Evolutionary conservation across 768 basidiomycete genomes (phyloP).

Genomic region (Myochromella boudieri): DNA sequence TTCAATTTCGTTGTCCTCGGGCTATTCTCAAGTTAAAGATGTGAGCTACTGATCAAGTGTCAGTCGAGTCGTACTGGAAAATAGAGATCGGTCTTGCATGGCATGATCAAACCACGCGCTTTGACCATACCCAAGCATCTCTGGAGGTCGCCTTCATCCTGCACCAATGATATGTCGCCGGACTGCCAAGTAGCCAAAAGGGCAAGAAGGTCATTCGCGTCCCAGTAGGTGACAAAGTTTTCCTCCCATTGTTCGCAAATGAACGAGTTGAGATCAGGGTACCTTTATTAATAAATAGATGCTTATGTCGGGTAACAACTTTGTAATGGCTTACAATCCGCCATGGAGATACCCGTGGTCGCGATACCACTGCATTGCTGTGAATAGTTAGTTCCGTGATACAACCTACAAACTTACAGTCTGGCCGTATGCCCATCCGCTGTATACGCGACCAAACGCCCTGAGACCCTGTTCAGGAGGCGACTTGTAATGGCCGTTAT

Average conservation of each 20-base stretch:
- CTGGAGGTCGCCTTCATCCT: conserved; percentile 41
- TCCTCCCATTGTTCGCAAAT: conserved; percentile 53
- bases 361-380: conserved; percentile 50
- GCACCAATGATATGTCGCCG: conserved; percentile 46
- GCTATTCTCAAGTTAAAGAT: conserved; percentile 28
- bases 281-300: conserved; percentile 27
- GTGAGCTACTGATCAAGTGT: conserved; percentile 1
- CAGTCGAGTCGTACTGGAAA: conserved; percentile 41
- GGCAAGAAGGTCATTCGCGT: conserved; percentile 54
- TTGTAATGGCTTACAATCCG: conserved; percentile 32
- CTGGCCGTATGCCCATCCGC: conserved; percentile 61
- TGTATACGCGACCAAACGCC: conserved; percentile 56
- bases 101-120: conserved; percentile 57
- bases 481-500: conserved; percentile 49
- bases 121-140: conserved; percentile 41
- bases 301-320: not conserved
- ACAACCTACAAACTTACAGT: conserved; percentile 32
- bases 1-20: conserved; percentile 54
- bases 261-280: conserved; percentile 47
- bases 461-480: conserved; percentile 49
- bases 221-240: conserved; percentile 42
- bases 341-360: conserved; percentile 42
- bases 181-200: conserved; percentile 50
- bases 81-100: conserved; percentile 58
- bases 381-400: not conserved